Percentiles rank a stretch among this genome's conserved stretches.
Evolutionary conservation across 2,329 filamentous ascomycete species (phyloP).

Genomic region (Pseudopyrenochaeta lycopersici): DNA sequence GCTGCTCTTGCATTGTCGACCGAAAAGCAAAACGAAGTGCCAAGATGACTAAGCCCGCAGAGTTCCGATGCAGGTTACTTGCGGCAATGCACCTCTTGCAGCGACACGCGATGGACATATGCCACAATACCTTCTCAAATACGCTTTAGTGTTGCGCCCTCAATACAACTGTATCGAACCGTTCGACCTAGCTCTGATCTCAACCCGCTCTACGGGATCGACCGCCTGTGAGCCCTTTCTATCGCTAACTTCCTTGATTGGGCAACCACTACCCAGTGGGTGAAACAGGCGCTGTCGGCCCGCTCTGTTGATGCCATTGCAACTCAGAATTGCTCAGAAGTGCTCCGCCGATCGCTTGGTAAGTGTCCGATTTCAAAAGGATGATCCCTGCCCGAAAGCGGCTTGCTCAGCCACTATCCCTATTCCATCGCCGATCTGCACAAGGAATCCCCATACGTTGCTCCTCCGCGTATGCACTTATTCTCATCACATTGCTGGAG

Average conservation of each 20-base stretch:
- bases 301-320: neutral
- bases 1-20: neutral
- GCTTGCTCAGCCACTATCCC: neutral
- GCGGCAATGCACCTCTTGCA: neutral
- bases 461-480: neutral
- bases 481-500: neutral
- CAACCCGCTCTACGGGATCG: slow-evolving; percentile 8
- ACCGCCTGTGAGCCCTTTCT: slow-evolving; percentile 1
- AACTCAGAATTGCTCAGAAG: neutral
- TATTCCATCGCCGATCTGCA: slow-evolving; percentile 1
- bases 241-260: neutral
- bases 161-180: neutral
- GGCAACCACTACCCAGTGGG: neutral
- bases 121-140: neutral
- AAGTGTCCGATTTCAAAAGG: slow-evolving; percentile 7
- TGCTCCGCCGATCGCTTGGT: slow-evolving; percentile 6
- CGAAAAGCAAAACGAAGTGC: neutral
- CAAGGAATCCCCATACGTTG: neutral
- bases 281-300: slow-evolving; percentile 1
- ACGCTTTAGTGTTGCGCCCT: neutral
- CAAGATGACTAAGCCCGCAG: neutral
- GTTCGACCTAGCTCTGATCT: slow-evolving; percentile 1
- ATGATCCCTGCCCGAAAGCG: slow-evolving; percentile 4
- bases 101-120: neutral
- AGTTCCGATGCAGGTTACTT: neutral